Evolutionary conservation across 345 rosid species (phyloP).

Genomic region (Gossypium thurberi): DNA sequence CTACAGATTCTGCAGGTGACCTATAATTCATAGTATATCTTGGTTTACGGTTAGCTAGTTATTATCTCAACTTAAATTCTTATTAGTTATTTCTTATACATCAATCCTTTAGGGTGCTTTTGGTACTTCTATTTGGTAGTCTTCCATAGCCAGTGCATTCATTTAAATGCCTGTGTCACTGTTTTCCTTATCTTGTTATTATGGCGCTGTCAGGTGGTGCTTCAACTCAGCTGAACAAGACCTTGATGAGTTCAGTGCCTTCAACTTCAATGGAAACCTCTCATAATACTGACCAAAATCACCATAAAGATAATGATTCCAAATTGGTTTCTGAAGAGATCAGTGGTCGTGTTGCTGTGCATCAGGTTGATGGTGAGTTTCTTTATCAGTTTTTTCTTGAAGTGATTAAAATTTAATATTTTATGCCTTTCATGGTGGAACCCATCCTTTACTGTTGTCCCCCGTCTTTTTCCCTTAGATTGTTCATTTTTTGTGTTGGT

Average conservation of each 20-base stretch:
- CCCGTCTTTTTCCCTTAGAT: background rate
- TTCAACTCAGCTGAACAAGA: conserved; percentile 14
- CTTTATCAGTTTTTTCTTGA: background rate
- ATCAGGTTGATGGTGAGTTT: conserved; percentile 24
- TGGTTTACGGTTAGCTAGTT: background rate
- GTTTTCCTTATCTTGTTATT: background rate
- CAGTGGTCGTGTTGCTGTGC: conserved; percentile 7
- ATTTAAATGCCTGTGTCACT: background rate
- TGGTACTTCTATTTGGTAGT: background rate
- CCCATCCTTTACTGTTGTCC: background rate
- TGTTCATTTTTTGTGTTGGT: background rate
- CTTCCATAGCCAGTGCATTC: background rate
- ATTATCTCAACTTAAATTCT: background rate
- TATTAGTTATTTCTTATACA: background rate
- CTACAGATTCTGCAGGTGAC: conserved; percentile 39
- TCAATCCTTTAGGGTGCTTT: background rate
- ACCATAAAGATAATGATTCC: conserved; percentile 17
- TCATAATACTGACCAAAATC: conserved; percentile 14
- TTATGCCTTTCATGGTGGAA: background rate
- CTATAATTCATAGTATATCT: background rate
- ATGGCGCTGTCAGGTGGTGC: conserved; percentile 16
- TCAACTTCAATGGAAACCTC: conserved; percentile 14
- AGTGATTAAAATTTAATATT: background rate
- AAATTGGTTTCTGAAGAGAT: conserved; percentile 20
- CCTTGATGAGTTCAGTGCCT: conserved; percentile 11